Conservation (phyloP, 768 basidiomycete genomes). For the Dioszegia aurantiaca region DNA sequence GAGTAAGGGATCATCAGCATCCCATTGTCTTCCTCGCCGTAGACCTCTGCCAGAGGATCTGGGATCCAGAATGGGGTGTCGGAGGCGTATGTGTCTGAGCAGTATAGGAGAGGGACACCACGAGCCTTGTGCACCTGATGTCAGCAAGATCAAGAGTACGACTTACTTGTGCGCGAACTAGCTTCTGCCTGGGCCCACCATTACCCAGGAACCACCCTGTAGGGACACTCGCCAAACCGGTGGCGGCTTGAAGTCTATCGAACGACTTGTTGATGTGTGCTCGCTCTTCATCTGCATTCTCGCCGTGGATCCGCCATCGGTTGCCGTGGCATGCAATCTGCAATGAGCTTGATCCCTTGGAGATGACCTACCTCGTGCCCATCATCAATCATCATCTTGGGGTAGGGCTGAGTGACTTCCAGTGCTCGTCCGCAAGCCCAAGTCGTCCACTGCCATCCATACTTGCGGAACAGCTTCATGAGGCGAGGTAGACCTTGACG, state of each 20-base stretch:
- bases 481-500: slow-evolving; percentile 33
- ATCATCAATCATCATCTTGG: slow-evolving; percentile 28
- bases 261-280: slow-evolving; percentile 35
- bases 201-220: slow-evolving; percentile 34
- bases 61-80: slow-evolving; percentile 35
- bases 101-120: slow-evolving; percentile 32
- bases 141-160: not conserved
- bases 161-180: slow-evolving; percentile 29
- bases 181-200: slow-evolving; percentile 17
- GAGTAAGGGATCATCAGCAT: slow-evolving; percentile 40
- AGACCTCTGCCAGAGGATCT: slow-evolving; percentile 24
- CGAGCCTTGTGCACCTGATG: slow-evolving; percentile 33
- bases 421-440: slow-evolving; percentile 31
- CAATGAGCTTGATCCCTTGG: slow-evolving; percentile 1
- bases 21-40: slow-evolving; percentile 31
- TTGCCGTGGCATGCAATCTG: slow-evolving; percentile 42
- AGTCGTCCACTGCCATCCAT: slow-evolving; percentile 33
- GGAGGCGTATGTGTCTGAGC: slow-evolving; percentile 30
- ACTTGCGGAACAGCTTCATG: slow-evolving; percentile 29
- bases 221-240: slow-evolving; percentile 30
- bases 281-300: slow-evolving; percentile 21
- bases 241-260: slow-evolving; percentile 33
- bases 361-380: slow-evolving; percentile 30
- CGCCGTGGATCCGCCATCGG: slow-evolving; percentile 29
- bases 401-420: slow-evolving; percentile 25